Base-by-base conservation (phyloP, 1,284 basidiomycete genomes). In the Ustanciosporium gigantosporum region DNA sequence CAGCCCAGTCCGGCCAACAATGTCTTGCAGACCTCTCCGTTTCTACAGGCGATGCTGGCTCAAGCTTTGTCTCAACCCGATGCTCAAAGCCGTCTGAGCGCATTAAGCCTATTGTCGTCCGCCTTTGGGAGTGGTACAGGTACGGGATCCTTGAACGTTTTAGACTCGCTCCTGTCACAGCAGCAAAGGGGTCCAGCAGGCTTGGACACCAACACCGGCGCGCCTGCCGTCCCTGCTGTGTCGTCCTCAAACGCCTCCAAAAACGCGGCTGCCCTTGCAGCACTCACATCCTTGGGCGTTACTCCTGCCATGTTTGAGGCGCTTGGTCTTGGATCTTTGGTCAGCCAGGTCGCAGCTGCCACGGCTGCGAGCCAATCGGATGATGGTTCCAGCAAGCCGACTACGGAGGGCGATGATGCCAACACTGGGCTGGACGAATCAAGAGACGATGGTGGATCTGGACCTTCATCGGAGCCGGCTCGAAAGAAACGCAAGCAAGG, bases 401-500 rank as follows among this genome's bases (percentile, higher is more conserved):
- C n/a, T n/a, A n/a, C n/a, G n/a, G n/a, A n/a, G n/a, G n/a, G n/a
- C n/a, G n/a, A n/a, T n/a, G n/a, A n/a, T n/a, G n/a, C n/a, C n/a
- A n/a, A n/a, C n/a, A n/a, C n/a, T n/a, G 27, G 27, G 9, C 9
- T 29, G 11, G 27, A 29, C n/a, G 27, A 29, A 29, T n/a, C 11
- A 11, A 11, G 9, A 11, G 27, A 9, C 27, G 27, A 29, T 29
- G 27, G 11, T 29, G 11, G n/a, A 9, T 11, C 11, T 29, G 27
- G n/a, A 29, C 11, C 9, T 9, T 29, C 27, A 9, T 29, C 27
- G n/a, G 61, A 59, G 32, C 55, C 61, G 1, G 46, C 46, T 22
- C 44, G 61, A 24, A 59, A 65, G 48, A 65, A 44, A 44, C 22
- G 61, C 14, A 65, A 65, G 51, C 61, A 56, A 15, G 47, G 20